phyloP scores from a whole-genome alignment of 2,329 filamentous ascomycete genomes.

The Domatiomyces catenatus region DNA sequence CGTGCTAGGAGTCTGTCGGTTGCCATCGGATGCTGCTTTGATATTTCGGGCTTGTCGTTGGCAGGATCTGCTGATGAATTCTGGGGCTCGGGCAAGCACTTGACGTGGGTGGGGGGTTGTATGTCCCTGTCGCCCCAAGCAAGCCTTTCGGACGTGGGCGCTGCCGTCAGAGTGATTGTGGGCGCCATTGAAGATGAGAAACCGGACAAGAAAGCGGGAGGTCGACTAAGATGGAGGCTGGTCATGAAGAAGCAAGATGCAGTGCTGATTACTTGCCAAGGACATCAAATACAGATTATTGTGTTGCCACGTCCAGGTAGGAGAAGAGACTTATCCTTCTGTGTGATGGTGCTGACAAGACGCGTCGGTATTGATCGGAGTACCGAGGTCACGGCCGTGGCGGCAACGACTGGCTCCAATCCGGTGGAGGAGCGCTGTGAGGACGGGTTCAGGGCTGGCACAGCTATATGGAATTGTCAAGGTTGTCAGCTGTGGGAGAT shows the following conservation, averaged over 20 bases:
- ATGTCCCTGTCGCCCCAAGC: conserved; percentile 17
- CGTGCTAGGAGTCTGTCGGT: conserved; percentile 15
- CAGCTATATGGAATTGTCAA: not conserved
- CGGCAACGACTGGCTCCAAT: not conserved
- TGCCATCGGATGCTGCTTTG: conserved; percentile 15
- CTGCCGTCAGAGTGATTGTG: conserved; percentile 17
- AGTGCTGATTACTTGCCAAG: not conserved
- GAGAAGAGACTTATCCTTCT: not conserved
- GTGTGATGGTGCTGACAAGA: not conserved
- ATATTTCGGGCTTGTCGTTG: conserved; percentile 7
- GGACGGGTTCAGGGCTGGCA: not conserved
- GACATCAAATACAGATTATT: not conserved
- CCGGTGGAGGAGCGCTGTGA: not conserved
- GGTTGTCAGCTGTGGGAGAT: not conserved
- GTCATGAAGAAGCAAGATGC: not conserved
- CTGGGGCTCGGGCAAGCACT: conserved; percentile 2
- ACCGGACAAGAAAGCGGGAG: not conserved
- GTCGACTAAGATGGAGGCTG: not conserved
- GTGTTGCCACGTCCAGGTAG: not conserved
- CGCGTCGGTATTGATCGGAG: not conserved
- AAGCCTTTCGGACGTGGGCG: conserved; percentile 13
- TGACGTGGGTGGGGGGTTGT: conserved; percentile 10
- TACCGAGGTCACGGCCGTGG: not conserved
- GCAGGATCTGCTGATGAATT: conserved; percentile 4
- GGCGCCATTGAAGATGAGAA: conserved; percentile 9